phyloP scores from a whole-genome alignment of 306 rosid species.

The Astragalus glycyphyllos region DNA sequence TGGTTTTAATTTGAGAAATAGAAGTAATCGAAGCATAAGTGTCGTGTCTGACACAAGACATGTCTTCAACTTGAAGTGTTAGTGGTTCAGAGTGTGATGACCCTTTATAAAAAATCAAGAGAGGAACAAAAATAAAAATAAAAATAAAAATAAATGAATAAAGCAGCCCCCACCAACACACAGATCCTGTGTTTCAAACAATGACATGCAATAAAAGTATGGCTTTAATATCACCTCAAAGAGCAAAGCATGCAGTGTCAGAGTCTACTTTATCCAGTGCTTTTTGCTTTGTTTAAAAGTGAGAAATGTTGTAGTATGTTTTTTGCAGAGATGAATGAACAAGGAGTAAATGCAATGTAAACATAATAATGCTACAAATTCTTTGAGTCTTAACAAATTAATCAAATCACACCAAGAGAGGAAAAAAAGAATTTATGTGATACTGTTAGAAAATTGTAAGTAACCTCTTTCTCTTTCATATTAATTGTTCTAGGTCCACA shows the following conservation, averaged over 20 bases:
- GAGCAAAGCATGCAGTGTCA: conserved; percentile 47
- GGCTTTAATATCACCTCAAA: conserved; percentile 45
- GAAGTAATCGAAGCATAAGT: too few relatives aligned
- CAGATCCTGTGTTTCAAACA: conserved; percentile 47
- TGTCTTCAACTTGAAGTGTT: too few relatives aligned
- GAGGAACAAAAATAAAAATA: background rate
- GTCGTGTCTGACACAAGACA: too few relatives aligned
- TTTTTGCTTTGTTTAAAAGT: conserved; percentile 44
- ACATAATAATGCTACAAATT: background rate
- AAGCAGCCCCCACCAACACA: conserved; percentile 46
- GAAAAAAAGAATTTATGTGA: conserved; percentile 36
- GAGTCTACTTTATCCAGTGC: conserved; percentile 47
- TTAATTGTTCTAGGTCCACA: conserved; percentile 49
- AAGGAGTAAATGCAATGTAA: conserved; percentile 26
- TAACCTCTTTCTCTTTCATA: conserved; percentile 27
- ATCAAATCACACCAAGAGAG: conserved; percentile 7
- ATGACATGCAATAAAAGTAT: conserved; percentile 52
- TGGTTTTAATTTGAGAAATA: too few relatives aligned
- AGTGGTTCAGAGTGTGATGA: background rate
- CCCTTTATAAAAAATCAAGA: conserved; percentile 33
- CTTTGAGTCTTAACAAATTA: conserved; percentile 23
- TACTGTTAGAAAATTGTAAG: conserved; percentile 34
- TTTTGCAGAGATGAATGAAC: background rate
- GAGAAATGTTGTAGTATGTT: conserved; percentile 31
- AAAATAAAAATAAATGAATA: conserved; percentile 1